These are phyloP conservation scores for Pistacia vera DNA, from an alignment of 345 rosid species.

Conservation along the genomic window DNA sequence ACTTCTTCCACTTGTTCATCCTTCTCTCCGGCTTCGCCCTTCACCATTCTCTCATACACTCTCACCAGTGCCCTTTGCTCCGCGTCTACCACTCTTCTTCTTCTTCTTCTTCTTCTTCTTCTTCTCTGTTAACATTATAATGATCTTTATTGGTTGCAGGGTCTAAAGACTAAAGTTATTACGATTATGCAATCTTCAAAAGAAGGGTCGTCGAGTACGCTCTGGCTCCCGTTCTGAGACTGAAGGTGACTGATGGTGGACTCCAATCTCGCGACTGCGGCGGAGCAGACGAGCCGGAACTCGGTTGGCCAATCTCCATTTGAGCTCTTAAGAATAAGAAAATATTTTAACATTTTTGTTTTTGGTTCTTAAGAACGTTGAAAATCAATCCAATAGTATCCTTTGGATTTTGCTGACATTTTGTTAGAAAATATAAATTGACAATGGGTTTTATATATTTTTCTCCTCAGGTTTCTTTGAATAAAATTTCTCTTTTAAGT, in stretches of 20 bases:
- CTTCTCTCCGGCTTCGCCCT: constrained; percentile 36
- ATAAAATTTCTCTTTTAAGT: too few species aligned
- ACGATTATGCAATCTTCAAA: constrained; percentile 39
- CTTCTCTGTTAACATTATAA: background rate
- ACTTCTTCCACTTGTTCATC: constrained; percentile 43
- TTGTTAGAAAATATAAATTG: too few species aligned
- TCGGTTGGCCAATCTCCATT: constrained; percentile 13
- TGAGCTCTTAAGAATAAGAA: background rate
- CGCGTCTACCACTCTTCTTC: constrained; percentile 42
- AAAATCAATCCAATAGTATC: too few species aligned
- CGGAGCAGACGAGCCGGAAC: constrained; percentile 44
- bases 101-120: constrained; percentile 26
- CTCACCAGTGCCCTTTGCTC: constrained; percentile 55
- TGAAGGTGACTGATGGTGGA: constrained; percentile 25
- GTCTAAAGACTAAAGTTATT: constrained; percentile 4
- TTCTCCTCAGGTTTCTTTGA: too few species aligned
- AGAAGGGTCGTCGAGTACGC: constrained; percentile 40
- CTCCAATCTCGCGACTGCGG: constrained; percentile 27
- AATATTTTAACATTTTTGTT: too few species aligned
- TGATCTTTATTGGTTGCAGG: constrained; percentile 8
- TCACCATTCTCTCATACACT: constrained; percentile 68
- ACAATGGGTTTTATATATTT: too few species aligned
- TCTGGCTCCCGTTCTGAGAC: constrained; percentile 31
- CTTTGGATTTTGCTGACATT: too few species aligned
- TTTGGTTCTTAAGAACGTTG: too few species aligned